Base-by-base conservation (phyloP, 306 rosid genomes). In the Luffa acutangula region DNA sequence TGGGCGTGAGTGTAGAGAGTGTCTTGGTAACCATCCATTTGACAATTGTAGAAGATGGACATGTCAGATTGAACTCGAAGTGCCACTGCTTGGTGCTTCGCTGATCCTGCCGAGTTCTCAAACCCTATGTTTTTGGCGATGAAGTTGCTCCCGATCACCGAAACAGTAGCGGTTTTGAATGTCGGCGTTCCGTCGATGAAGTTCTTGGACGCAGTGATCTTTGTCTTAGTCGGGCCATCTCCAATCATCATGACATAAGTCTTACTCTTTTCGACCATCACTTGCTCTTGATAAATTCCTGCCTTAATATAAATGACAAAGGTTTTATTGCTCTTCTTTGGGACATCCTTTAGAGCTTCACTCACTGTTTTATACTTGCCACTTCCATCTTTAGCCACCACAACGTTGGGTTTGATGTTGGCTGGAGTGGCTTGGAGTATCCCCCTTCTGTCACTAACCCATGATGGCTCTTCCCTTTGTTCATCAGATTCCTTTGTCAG, bases 201-300 rank as follows among this genome's bases (percentile, higher is more conserved):
- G 84, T 85, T 91, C 59, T 37, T 57, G 49, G 25, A 82, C 1
- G 84, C 89, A 3, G 88, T 86, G 89, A 94, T 79, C 53, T 1
- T 87, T 49, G 97, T 89, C 72, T 85, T 88, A 7, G 86, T 81
- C 7, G 98, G 90, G 39, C 98, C 98, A 59, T 94, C 98, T 9
- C 97, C 98, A 17, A 89, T 57, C 64, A 94, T 56, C 37, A 87
- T 82, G 59, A 94, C 86, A 41, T 76, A 42, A 7, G 81, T 84
- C 93, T 85, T 87, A 1, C 3, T 0, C 79, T 81, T 83, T 3
- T 37, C 36, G 3, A 94, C 0, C 2, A 33, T 4, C 2, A 92
- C 90, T 7, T 45, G 21, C 82, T 91, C 96, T 0, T 25, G 36
- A 31, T 92, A 94, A 33, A 87, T 76, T 6, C 98, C 98, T 3